phyloP scores from a whole-genome alignment of 2,329 filamentous ascomycete species.

The Fusarium mundagurra region DNA sequence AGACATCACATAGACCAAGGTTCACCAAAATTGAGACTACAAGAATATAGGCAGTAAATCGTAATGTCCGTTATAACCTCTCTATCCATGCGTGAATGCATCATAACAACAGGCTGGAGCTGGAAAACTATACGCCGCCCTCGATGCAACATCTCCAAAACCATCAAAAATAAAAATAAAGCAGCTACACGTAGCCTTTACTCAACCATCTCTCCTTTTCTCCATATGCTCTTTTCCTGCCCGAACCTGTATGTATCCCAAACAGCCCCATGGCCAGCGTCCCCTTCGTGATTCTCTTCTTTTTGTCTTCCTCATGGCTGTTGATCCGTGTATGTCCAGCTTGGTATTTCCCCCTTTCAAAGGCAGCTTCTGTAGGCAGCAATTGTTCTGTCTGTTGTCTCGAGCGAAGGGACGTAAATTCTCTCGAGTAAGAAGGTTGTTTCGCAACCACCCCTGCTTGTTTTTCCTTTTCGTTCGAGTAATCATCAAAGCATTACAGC shows the following conservation, averaged over 20 bases:
- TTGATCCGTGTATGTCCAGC: slow-evolving; percentile 27
- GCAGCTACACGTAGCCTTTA: slow-evolving; percentile 4
- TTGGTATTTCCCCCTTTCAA: slow-evolving; percentile 27
- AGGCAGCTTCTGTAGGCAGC: slow-evolving; percentile 2
- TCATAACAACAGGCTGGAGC: slow-evolving; percentile 27
- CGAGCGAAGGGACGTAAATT: slow-evolving; percentile 37
- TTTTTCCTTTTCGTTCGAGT: slow-evolving; percentile 21
- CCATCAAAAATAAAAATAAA: slow-evolving; percentile 6
- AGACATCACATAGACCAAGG: not conserved
- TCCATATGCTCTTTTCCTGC: slow-evolving; percentile 25
- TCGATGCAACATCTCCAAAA: slow-evolving; percentile 23
- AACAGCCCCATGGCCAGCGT: slow-evolving; percentile 10
- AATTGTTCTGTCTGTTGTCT: not conserved
- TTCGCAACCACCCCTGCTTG: not conserved
- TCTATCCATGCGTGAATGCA: slow-evolving; percentile 34
- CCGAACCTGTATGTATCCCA: slow-evolving; percentile 40
- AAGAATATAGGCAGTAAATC: slow-evolving; percentile 23
- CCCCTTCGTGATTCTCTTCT: slow-evolving; percentile 17
- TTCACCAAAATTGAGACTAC: not conserved
- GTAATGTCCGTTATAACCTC: slow-evolving; percentile 35
- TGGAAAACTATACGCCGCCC: slow-evolving; percentile 25
- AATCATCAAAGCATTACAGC: slow-evolving; percentile 43
- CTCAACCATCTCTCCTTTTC: slow-evolving; percentile 31
- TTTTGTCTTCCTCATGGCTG: slow-evolving; percentile 25
- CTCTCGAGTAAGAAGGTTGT: slow-evolving; percentile 24